Conservation (phyloP, 768 basidiomycete genomes). For the Suillus sp. region DNA sequence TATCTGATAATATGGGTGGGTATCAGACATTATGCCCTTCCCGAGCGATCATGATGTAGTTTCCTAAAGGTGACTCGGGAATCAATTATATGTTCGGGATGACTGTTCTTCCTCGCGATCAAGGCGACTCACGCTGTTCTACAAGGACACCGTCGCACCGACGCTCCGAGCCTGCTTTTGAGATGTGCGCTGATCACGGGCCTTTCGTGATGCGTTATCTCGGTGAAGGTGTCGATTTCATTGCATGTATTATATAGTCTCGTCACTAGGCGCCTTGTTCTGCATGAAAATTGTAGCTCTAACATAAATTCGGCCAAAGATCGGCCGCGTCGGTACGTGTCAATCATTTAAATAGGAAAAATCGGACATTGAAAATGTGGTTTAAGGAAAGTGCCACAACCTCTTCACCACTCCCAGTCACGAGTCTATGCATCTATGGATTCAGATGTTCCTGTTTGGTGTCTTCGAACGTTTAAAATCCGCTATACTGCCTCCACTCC, state of each 20-base stretch:
- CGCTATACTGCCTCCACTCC: neutral
- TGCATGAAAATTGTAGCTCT: too few species aligned
- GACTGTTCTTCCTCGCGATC: neutral
- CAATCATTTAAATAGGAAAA: too few species aligned
- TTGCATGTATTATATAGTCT: neutral
- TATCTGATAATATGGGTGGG: neutral
- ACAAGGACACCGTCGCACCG: neutral
- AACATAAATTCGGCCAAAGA: too few species aligned
- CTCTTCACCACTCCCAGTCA: too few species aligned
- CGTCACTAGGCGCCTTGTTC: too few species aligned
- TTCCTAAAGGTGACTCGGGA: neutral
- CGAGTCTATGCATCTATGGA: neutral
- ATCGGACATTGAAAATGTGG: too few species aligned
- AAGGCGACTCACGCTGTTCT: neutral
- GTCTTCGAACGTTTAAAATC: neutral
- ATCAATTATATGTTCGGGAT: neutral
- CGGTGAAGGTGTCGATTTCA: neutral
- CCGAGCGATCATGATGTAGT: neutral
- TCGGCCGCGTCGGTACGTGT: too few species aligned
- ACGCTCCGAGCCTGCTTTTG: neutral
- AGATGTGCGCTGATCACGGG: neutral
- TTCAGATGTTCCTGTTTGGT: neutral
- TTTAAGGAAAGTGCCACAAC: too few species aligned
- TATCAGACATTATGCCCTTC: neutral
- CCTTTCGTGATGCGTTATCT: neutral